Base-by-base conservation (phyloP, 2,329 filamentous ascomycete genomes). In the Leptodontidium sp. region DNA sequence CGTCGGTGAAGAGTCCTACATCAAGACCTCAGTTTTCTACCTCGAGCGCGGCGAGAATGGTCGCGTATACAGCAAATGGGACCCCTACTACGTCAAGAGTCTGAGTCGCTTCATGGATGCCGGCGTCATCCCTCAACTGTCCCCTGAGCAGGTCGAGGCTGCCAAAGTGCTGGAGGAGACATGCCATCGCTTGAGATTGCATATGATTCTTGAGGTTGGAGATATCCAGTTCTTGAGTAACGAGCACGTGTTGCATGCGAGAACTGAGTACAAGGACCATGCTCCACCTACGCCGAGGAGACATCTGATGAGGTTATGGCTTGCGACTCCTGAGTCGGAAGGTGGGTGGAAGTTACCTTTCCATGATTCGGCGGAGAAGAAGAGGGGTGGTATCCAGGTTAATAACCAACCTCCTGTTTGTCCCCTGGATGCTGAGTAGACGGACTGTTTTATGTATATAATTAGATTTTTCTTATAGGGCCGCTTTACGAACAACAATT, bases 181-280 rank as follows among this genome's bases (percentile, higher is more conserved):
- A 12, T 69, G 67, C 35, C 83, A 91, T 77, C 83, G 88, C 6
- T 83, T 94, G 62, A 86, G 91, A 3, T 83, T 97, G 73, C 93
- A 97, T 81, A 97, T 97, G 93, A 82, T 96, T 53, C 85, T 97
- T 9, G 92, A 95, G 73, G 87, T 96, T 21, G 93, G 93, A 59
- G 93, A 97, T 76, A 94, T 97, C 71, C 94, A 97, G 80, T 95
- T 97, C 80, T 77, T 97, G 67, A 89, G 89, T 74, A 97, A 97
- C 78, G 86, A 87, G 61, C 93, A 97, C 77, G 85, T 96, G 2
- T 80, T 97, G 59, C 94, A 97, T 78, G 91, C 93, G 0, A 83
- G 93, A 59, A 97, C 93, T 0, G 92, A 86, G 35, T 97, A 97
- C 81, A 92, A 84, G 71, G 92, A 93, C 75, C 85, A 87, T 79